Percentiles rank a stretch among this genome's conserved stretches.
phyloP scores from a whole-genome alignment of 2,329 filamentous ascomycete species.

The Colletotrichum sojae region DNA sequence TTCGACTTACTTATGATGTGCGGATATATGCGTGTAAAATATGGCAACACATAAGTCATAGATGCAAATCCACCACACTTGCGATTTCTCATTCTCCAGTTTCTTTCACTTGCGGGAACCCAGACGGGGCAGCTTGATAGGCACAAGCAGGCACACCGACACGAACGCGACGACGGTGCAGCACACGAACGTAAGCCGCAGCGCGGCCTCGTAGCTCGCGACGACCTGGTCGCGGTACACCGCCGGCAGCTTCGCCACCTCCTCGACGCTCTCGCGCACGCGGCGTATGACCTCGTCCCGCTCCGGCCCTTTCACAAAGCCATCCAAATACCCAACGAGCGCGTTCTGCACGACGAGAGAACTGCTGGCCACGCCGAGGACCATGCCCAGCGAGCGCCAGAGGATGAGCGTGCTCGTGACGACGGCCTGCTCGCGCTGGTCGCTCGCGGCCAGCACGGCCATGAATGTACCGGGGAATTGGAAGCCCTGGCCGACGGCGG shows the following conservation, averaged over 20 bases:
- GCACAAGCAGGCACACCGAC: slow-evolving; percentile 62
- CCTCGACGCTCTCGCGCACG: slow-evolving; percentile 69
- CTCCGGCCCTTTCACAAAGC: slow-evolving; percentile 70
- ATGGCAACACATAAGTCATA: too few relatives aligned
- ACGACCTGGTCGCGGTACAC: slow-evolving; percentile 69
- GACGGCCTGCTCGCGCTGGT: slow-evolving; percentile 75
- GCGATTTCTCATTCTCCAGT: neutral
- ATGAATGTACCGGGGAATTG: slow-evolving; percentile 76
- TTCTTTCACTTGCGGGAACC: slow-evolving; percentile 56
- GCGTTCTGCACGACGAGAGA: slow-evolving; percentile 82
- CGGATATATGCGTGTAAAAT: too few relatives aligned
- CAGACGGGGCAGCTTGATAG: slow-evolving; percentile 68
- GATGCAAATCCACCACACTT: neutral
- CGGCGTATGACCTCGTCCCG: slow-evolving; percentile 68
- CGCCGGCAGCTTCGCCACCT: slow-evolving; percentile 60
- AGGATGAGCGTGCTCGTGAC: slow-evolving; percentile 79
- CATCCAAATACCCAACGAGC: slow-evolving; percentile 71
- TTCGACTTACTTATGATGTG: too few relatives aligned
- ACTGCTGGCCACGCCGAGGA: slow-evolving; percentile 80
- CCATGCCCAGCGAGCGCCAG: slow-evolving; percentile 79
- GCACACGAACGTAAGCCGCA: slow-evolving; percentile 62
- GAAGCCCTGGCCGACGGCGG: slow-evolving; percentile 73
- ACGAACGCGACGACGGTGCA: slow-evolving; percentile 63
- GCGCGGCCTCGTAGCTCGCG: slow-evolving; percentile 65
- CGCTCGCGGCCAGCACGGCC: slow-evolving; percentile 71